Evolutionary conservation across 2,329 filamentous ascomycete genomes (phyloP), one percentile per base, ranked within the genome.

Genomic region (Hymenotorrendiella dingleyae): DNA sequence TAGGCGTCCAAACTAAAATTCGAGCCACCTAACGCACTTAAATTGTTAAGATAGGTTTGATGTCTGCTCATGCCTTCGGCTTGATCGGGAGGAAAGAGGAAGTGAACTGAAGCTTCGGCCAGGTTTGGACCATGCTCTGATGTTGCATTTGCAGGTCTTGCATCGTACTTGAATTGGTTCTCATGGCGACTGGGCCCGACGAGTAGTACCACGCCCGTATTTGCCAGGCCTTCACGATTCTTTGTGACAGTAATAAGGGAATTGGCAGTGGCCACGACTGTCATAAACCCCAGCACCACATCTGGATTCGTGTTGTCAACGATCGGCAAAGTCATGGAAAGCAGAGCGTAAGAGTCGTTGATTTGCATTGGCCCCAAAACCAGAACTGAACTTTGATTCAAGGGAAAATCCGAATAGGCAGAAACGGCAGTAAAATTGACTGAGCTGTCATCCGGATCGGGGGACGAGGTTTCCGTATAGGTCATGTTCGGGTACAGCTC

Each of bases 311-410:
- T 71, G 51, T 82, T 84, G 59, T 84, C 80, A 46, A 86, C 74
- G 40, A 96, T 78, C 0, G 89, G 86, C 12, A 91, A 66, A 0
- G 89, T 94, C 45, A 94, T 69, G 2, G 89, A 95, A 10, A 94
- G 62, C 9, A 96, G 67, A 17, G 86, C 85, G 50, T 84, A 85
- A 0, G 79, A 78, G 33, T 76, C 67, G 59, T 94, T 78, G 26
- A 56, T 47, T 19, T 76, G 69, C 44, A 86, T 70, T 0, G 89
- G 89, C 0, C 90, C 90, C 0, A 93, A 71, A 1, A 95, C 66
- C n/a, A 95, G 68, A 1, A 79, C 79, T 5, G 66, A 69, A n/a
- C 62, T 62, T 14, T 56, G 51, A 30, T 68, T 66, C 11, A 81
- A 61, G 0, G 60, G 61, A 32, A 56, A 60, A 23, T 56, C 54